A percentile compares a stretch with the other conserved stretches of the same genome.
Conservation (phyloP, 2,329 filamentous ascomycete genomes). For the Raffaelea albimanens region DNA sequence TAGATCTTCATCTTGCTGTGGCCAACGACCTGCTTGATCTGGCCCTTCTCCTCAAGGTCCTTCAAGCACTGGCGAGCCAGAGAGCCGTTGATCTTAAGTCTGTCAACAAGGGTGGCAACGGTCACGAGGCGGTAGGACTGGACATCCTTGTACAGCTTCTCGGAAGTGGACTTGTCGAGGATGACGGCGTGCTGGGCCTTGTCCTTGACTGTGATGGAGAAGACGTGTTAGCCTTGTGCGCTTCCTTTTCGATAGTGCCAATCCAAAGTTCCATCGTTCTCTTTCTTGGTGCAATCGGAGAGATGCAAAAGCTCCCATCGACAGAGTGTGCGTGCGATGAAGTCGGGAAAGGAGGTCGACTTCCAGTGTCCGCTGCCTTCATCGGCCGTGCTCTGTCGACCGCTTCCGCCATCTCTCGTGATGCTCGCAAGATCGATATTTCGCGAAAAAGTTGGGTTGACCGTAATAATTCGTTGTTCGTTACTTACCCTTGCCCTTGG, state of each 20-base stretch:
- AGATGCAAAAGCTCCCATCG: no score
- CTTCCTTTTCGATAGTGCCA: no score
- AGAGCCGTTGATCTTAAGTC: slow-evolving; percentile 99
- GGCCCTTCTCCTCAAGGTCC: slow-evolving; percentile 95
- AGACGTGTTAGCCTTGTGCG: background rate
- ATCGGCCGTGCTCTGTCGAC: no score
- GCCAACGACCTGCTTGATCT: slow-evolving; percentile 94
- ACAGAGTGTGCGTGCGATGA: no score
- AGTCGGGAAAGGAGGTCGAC: background rate
- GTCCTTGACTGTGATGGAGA: slow-evolving; percentile 70
- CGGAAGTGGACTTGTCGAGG: slow-evolving; percentile 93
- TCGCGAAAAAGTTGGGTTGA: background rate
- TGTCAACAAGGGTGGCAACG: slow-evolving; percentile 95
- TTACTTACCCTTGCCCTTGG: slow-evolving; percentile 59
- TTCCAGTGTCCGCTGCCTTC: background rate
- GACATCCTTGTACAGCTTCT: slow-evolving; percentile 99
- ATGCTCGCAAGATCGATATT: background rate
- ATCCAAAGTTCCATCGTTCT: no score
- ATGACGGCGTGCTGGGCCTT: slow-evolving; percentile 99
- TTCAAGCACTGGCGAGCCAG: slow-evolving; percentile 80
- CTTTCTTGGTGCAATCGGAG: no score
- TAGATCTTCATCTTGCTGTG: slow-evolving; percentile 99
- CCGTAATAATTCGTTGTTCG: no score
- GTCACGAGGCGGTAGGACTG: slow-evolving; percentile 99
- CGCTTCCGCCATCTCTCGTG: background rate